Conservation (phyloP, 257 asterid species). For the Nicotiana benthamiana region DNA sequence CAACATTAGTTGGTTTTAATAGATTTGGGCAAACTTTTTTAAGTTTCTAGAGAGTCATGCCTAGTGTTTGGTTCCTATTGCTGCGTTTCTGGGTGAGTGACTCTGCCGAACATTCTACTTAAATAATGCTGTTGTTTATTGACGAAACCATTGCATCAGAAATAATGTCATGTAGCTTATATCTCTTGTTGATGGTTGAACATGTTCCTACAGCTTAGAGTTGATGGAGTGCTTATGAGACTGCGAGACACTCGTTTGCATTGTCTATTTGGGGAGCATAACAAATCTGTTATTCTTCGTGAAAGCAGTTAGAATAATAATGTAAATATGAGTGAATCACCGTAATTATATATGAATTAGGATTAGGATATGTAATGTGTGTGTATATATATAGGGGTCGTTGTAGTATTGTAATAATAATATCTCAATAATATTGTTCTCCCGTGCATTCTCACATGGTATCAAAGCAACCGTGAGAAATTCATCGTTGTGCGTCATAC, state of each 20-base stretch:
- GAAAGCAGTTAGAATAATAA: too few relatives aligned
- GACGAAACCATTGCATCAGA: constrained; percentile 1
- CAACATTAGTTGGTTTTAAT: background rate
- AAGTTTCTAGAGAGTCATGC: constrained; percentile 92
- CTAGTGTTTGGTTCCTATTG: constrained; percentile 94
- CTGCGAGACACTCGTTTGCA: constrained; percentile 95
- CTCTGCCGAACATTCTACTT: background rate
- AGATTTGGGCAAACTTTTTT: constrained; percentile 13
- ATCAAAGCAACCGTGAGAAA: too few relatives aligned
- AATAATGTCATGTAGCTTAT: background rate
- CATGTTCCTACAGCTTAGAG: constrained; percentile 64
- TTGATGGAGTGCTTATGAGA: constrained; percentile 97
- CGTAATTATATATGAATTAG: too few relatives aligned
- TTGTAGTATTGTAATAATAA: too few relatives aligned
- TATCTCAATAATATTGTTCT: too few relatives aligned
- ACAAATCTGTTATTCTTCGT: constrained; percentile 55
- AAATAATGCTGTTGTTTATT: background rate
- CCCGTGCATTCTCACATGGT: too few relatives aligned
- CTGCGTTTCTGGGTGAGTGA: constrained; percentile 92
- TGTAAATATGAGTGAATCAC: too few relatives aligned
- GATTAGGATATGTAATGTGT: too few relatives aligned
- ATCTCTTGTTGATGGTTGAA: background rate
- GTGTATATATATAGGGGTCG: too few relatives aligned
- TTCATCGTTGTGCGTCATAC: too few relatives aligned
- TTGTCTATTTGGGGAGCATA: constrained; percentile 51